Percentiles rank a stretch among this genome's conserved stretches.
These are phyloP conservation scores for Aspergillus latus DNA, from an alignment of 2,329 filamentous ascomycete species.

Conservation along the genomic window DNA sequence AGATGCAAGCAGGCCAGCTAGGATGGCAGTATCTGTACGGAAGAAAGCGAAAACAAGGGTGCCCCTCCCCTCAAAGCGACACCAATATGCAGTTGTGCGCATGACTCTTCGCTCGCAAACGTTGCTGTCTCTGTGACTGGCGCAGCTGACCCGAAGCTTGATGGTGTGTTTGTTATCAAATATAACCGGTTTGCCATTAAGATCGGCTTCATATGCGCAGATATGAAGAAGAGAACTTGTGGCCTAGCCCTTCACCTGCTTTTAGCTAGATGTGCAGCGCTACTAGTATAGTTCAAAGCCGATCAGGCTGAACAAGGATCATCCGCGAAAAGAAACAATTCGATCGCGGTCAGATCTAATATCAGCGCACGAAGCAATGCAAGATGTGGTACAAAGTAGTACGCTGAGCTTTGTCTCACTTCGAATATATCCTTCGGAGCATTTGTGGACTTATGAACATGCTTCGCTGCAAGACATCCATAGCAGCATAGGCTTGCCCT, in stretches of 20 bases:
- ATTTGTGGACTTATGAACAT: neutral
- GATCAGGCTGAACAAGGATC: neutral
- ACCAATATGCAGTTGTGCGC: conserved; percentile 17
- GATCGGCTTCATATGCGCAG: neutral
- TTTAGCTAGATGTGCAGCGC: neutral
- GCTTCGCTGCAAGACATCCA: conserved; percentile 2
- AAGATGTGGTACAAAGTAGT: neutral
- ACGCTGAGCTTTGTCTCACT: neutral
- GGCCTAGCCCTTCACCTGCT: neutral
- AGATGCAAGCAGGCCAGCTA: neutral
- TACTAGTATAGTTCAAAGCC: neutral
- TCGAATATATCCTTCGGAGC: neutral
- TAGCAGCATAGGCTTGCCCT: neutral
- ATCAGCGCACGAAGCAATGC: neutral
- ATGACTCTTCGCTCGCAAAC: conserved; percentile 18
- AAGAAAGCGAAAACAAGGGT: conserved; percentile 1
- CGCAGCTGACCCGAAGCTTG: conserved; percentile 18
- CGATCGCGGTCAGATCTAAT: neutral
- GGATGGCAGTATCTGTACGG: neutral
- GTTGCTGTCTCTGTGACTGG: conserved; percentile 14
- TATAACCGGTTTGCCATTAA: neutral
- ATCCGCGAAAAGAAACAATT: neutral
- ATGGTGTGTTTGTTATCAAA: neutral
- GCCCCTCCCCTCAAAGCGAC: neutral
- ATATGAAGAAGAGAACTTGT: neutral